Conservation (phyloP, 306 rosid species). For the Boehmeria nivea region DNA sequence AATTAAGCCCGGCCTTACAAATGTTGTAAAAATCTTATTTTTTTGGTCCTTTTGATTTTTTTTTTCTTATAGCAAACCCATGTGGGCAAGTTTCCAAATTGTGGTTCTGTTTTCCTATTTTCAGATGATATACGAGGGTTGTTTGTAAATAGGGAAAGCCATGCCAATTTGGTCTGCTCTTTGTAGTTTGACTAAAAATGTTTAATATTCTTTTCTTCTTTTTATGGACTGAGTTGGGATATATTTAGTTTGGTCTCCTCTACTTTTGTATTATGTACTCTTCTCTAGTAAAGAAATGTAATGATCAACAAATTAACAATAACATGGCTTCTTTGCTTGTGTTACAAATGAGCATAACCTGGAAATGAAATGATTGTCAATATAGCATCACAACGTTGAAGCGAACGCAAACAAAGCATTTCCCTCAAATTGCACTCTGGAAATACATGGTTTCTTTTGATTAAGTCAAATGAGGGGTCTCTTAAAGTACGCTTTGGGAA, state of each 20-base stretch:
- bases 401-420: too few species aligned
- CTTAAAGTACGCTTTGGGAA: constrained; percentile 19
- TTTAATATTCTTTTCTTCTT: not conserved
- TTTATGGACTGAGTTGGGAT: constrained; percentile 21
- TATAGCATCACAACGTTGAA: too few species aligned
- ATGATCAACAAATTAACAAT: too few species aligned
- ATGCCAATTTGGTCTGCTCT: constrained; percentile 23
- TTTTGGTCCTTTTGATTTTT: not conserved
- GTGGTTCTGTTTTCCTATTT: constrained; percentile 27
- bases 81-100: constrained; percentile 18
- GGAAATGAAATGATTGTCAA: too few species aligned
- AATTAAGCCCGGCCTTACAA: constrained; percentile 15
- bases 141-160: constrained; percentile 50
- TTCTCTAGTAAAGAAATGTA: too few species aligned
- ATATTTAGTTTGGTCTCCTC: constrained; percentile 2
- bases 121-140: constrained; percentile 32
- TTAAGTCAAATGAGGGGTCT: constrained; percentile 20
- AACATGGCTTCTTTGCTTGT: too few species aligned
- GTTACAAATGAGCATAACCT: too few species aligned
- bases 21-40: constrained; percentile 2
- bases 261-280: not conserved
- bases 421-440: not conserved
- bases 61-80: not conserved
- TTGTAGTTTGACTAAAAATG: constrained; percentile 27
- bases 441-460: constrained; percentile 28